These are phyloP conservation scores for Trichocomaceae sp. DNA, from an alignment of 2,329 filamentous ascomycete species.

Conservation along the genomic window DNA sequence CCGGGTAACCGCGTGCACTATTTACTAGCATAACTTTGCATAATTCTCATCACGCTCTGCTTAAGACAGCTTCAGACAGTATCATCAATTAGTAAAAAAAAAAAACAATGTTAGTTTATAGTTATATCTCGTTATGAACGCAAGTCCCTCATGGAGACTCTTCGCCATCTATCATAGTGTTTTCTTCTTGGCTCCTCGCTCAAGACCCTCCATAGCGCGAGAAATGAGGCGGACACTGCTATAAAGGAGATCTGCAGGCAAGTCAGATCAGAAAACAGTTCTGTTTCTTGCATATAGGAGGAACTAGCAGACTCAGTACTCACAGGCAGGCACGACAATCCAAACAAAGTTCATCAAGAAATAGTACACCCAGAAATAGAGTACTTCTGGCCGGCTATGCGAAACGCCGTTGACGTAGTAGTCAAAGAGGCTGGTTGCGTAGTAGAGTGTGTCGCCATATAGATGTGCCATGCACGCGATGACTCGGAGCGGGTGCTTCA, in stretches of 20 bases:
- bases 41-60: too few species aligned
- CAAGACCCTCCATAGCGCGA: slow-evolving; percentile 6
- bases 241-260: slow-evolving; percentile 12
- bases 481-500: slow-evolving; percentile 54
- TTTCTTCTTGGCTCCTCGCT: background rate
- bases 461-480: slow-evolving; percentile 58
- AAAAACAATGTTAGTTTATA: too few species aligned
- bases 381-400: slow-evolving; percentile 56
- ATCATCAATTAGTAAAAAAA: too few species aligned
- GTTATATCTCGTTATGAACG: too few species aligned
- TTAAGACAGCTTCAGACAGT: too few species aligned
- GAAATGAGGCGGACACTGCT: slow-evolving; percentile 12
- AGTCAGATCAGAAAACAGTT: background rate
- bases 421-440: slow-evolving; percentile 57
- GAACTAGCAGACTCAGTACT: too few species aligned
- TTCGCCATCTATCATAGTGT: background rate
- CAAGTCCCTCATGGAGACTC: too few species aligned
- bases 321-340: slow-evolving; percentile 55
- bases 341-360: slow-evolving; percentile 61
- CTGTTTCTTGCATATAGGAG: background rate
- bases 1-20: background rate
- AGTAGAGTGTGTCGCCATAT: slow-evolving; percentile 60
- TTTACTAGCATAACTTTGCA: background rate
- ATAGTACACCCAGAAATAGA: slow-evolving; percentile 62
- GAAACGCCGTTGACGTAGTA: slow-evolving; percentile 47